Conservation (phyloP, 148 eudicot genomes). For the Bassia scoparia region DNA sequence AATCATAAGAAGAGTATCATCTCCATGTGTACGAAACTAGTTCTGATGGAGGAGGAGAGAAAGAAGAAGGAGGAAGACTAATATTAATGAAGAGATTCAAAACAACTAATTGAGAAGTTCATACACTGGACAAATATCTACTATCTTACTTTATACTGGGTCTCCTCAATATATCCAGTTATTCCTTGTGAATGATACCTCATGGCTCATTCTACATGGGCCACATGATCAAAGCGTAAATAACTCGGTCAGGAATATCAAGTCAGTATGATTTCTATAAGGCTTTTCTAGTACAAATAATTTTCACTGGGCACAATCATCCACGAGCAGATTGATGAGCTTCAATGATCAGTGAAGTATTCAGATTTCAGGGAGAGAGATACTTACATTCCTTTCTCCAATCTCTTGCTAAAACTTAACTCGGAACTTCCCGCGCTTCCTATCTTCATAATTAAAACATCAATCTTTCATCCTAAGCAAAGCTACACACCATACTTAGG, state of each 20-base stretch:
- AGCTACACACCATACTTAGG: background rate
- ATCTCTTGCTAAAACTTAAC: too few species aligned
- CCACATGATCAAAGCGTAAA: too few species aligned
- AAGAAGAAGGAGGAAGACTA: background rate
- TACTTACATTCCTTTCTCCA: too few species aligned
- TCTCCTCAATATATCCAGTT: background rate
- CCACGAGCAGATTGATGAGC: too few species aligned
- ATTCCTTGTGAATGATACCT: background rate
- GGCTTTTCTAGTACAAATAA: too few species aligned
- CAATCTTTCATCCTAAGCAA: background rate
- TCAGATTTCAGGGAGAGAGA: too few species aligned
- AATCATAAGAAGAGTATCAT: background rate
- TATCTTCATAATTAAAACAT: too few species aligned
- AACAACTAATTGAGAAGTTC: background rate
- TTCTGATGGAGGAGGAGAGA: background rate
- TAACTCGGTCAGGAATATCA: background rate
- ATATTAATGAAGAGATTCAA: background rate
- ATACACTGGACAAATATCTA: background rate
- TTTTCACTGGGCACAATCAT: too few species aligned
- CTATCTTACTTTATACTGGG: background rate
- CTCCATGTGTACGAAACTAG: background rate
- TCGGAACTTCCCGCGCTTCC: too few species aligned
- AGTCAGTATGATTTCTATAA: too few species aligned
- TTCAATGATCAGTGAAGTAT: too few species aligned
- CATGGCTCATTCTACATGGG: background rate